Evolutionary conservation across 192 early-diverging fungal genomes (phyloP), one percentile per base, ranked within the genome.

Genomic region (Dissophora globulifera): DNA sequence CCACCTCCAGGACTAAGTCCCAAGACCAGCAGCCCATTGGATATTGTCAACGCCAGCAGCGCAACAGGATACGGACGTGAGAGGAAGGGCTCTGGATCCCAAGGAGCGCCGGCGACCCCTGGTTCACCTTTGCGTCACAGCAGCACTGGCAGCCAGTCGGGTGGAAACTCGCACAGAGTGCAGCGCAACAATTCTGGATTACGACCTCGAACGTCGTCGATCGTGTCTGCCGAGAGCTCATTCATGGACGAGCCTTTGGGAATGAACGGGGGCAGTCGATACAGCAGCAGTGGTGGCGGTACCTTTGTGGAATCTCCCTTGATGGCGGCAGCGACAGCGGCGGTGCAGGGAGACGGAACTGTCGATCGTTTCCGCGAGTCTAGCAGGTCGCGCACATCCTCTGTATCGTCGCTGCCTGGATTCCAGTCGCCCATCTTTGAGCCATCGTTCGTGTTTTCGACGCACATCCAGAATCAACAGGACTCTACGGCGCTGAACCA

Each of bases 391-490:
- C 62, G 69, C 29, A 52, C 60, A 1, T 74, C 69, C 0, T 74
- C 69, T 2, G 45, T 74, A n/a, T 74, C 69, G 9, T 64, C 69
- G 1, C 26, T 74, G 22, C 23, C 25, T 19, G 69, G 69, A 63
- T 64, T 58, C 43, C 61, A 64, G 31, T 74, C 69, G 1, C 69
- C 69, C 7, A 35, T 62, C 19, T 71, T 71, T 50, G 69, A 71
- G 33, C 47, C 69, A 22, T 46, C 52, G 9, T 58, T 57, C 43
- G 59, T 38, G 25, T 67, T 58, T 30, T 56, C 65, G 12, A 40
- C 35, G 7, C 65, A 67, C 25, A 19, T 9, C 27, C 65, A 67
- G 22, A 13, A 20, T 19, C 62, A 64, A 15, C 41, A 53, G 1
- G 62, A 64, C 32, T 13, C 62, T 9, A 48, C 13, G 25, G 27